These are phyloP conservation scores for Bjerkandera adusta DNA, from an alignment of 1,284 basidiomycete species.

Conservation along the genomic window DNA sequence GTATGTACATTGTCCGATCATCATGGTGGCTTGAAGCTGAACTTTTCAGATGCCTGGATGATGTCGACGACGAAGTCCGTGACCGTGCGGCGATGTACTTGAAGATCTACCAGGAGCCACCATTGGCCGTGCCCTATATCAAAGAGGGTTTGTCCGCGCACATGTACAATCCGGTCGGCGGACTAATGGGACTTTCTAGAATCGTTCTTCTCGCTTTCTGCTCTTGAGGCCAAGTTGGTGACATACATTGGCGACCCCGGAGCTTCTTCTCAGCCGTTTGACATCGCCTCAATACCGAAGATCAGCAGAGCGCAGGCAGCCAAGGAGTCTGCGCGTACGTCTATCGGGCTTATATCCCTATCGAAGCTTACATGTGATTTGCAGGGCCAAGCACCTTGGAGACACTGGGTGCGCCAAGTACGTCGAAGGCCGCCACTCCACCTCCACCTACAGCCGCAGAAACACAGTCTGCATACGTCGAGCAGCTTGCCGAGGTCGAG, in stretches of 20 bases:
- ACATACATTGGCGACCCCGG: constrained; percentile 84
- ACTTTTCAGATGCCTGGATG: constrained; percentile 82
- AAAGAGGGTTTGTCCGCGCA: constrained; percentile 69
- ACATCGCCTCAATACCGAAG: constrained; percentile 81
- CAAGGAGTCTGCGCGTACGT: constrained; percentile 81
- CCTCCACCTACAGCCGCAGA: constrained; percentile 76
- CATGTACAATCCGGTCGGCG: neutral
- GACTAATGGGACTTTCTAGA: constrained; percentile 46
- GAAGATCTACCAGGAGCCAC: constrained; percentile 78
- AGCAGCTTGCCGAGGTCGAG: constrained; percentile 84
- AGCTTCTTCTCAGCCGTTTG: constrained; percentile 71
- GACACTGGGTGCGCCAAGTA: constrained; percentile 69
- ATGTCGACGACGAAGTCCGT: constrained; percentile 98
- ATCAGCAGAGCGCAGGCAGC: constrained; percentile 89
- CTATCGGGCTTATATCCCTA: neutral
- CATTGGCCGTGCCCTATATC: constrained; percentile 83
- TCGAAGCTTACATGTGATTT: constrained; percentile 5
- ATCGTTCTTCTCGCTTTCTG: constrained; percentile 86
- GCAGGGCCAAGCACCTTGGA: constrained; percentile 82
- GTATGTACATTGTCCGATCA: constrained; percentile 34
- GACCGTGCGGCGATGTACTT: constrained; percentile 97
- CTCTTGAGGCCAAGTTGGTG: constrained; percentile 84
- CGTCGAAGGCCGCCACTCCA: constrained; percentile 58
- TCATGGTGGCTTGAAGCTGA: constrained; percentile 9
- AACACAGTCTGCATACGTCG: constrained; percentile 81